Evolutionary conservation across 768 basidiomycete genomes (phyloP).

Genomic region (Exidia glandulosa): DNA sequence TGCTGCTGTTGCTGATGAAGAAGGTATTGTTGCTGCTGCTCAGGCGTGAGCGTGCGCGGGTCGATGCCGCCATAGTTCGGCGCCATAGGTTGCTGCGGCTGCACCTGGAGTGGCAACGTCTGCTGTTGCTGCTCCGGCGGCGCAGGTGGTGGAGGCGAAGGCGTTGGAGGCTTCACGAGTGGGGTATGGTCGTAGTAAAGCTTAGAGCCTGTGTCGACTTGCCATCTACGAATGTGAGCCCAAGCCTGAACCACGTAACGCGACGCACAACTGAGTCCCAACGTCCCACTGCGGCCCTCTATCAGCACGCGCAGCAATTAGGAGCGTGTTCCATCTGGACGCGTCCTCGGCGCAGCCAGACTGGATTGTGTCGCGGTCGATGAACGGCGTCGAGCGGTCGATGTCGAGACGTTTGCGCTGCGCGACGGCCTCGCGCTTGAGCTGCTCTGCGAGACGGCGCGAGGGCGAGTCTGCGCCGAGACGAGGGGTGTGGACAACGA

Average conservation of each 20-base stretch:
- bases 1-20: not conserved
- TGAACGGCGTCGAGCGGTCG: not conserved
- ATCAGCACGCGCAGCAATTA: constrained; percentile 67
- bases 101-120: not conserved
- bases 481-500: not conserved
- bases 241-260: not conserved
- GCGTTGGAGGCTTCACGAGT: constrained; percentile 17
- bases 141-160: not conserved
- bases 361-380: not conserved
- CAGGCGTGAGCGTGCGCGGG: not conserved
- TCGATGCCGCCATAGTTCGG: no score
- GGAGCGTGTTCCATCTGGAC: constrained; percentile 76
- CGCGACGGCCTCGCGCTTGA: not conserved
- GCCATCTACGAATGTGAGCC: constrained; percentile 38
- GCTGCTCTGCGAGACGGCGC: not conserved
- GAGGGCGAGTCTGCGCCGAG: not conserved
- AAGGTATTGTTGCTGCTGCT: not conserved
- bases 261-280: constrained; percentile 69
- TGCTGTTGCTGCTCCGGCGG: not conserved
- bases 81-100: not conserved
- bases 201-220: constrained; percentile 61
- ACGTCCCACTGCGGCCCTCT: constrained; percentile 84
- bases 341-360: constrained; percentile 41
- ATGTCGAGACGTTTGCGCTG: not conserved
- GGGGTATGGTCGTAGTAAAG: constrained; percentile 63